Percentiles rank a stretch among this genome's conserved stretches.
Conservation (phyloP, 352 stramenopile species). For the Salisapilia sapeloensis region DNA sequence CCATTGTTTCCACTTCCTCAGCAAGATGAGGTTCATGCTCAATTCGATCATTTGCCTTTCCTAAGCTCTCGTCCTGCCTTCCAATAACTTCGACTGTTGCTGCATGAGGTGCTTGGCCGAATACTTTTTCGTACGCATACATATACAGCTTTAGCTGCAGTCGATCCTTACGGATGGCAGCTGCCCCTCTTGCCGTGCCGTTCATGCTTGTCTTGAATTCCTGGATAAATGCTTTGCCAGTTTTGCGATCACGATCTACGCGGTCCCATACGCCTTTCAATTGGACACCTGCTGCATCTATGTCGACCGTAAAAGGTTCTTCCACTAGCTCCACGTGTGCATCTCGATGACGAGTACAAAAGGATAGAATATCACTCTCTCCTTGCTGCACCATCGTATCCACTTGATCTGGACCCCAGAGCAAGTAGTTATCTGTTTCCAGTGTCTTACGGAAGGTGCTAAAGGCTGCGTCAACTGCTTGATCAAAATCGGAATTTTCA, state of each 20-base stretch:
- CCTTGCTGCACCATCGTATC: too few species aligned
- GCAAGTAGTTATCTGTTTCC: too few species aligned
- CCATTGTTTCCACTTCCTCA: conserved; percentile 15
- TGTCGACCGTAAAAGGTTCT: conserved; percentile 31
- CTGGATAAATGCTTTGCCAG: conserved; percentile 24
- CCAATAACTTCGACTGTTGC: conserved; percentile 46
- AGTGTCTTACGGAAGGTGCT: too few species aligned
- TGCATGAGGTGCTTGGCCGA: conserved; percentile 26
- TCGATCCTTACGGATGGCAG: conserved; percentile 42
- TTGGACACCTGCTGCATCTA: conserved; percentile 24
- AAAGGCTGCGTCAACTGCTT: neutral
- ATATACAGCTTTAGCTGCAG: conserved; percentile 74
- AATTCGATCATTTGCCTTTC: conserved; percentile 11
- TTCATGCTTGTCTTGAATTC: conserved; percentile 78
- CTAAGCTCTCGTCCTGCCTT: conserved; percentile 1
- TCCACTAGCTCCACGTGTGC: too few species aligned
- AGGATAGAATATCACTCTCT: too few species aligned
- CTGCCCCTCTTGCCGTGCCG: conserved; percentile 13
- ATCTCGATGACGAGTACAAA: too few species aligned
- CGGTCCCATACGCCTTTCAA: conserved; percentile 65
- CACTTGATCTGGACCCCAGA: too few species aligned
- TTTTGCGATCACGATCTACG: conserved; percentile 19
- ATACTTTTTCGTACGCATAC: conserved; percentile 47
- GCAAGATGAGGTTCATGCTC: conserved; percentile 12
- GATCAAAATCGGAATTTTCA: neutral